Percentiles rank a stretch among this genome's conserved stretches.
Evolutionary conservation across 208 protist genomes (phyloP).

Genomic region (Acanthamoeba triangularis): DNA sequence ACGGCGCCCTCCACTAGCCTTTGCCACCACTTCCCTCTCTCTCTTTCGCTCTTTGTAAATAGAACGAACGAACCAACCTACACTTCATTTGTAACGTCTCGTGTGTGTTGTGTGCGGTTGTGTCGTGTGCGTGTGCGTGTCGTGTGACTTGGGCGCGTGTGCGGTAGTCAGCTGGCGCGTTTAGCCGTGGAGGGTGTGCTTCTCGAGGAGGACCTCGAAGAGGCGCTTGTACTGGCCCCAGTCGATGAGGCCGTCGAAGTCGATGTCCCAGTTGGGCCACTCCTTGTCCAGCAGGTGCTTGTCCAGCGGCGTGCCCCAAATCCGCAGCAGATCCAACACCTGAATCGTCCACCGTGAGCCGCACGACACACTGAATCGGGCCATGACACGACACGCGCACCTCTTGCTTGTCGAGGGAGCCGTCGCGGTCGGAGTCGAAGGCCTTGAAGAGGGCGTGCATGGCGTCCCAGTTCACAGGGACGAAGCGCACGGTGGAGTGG

Average conservation of each 20-base stretch:
- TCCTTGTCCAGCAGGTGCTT: conserved; percentile 35
- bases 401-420: background rate
- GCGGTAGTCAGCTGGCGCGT: background rate
- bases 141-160: background rate
- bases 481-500: background rate
- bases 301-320: conserved; percentile 20
- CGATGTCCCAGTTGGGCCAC: conserved; percentile 40
- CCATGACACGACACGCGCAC: background rate
- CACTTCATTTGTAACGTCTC: background rate
- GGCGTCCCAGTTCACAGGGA: conserved; percentile 27
- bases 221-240: conserved; percentile 30
- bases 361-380: background rate
- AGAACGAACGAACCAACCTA: background rate
- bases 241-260: conserved; percentile 16
- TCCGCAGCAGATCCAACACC: background rate
- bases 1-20: background rate
- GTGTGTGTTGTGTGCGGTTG: background rate
- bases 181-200: background rate
- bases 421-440: background rate
- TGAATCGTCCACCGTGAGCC: background rate
- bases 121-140: background rate
- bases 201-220: background rate
- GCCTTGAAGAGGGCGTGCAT: conserved; percentile 44
- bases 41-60: background rate
- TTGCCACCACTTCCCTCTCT: background rate